Base-by-base conservation (phyloP, 2,329 filamentous ascomycete genomes). In the Grosmannia huntii region DNA sequence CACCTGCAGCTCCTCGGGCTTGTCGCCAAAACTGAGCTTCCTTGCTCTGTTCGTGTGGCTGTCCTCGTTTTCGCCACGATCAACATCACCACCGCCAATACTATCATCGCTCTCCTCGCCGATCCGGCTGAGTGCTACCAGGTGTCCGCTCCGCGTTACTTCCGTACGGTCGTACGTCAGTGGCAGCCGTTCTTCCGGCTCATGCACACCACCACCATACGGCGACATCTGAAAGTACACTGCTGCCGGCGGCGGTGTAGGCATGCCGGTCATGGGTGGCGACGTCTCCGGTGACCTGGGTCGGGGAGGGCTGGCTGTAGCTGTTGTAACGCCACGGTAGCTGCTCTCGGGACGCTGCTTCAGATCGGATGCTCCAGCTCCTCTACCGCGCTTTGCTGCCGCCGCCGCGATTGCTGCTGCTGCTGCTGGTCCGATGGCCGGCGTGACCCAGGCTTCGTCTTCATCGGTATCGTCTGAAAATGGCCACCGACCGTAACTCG, bases 131-230 rank as follows among this genome's bases (percentile, higher is more conserved):
- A 80, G 67, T 2, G 70, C 73, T 1, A 74, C 69, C 59, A 71
- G 69, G 60, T 72, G 10, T 7, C 33, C 75, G 56, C 72, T 71
- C 6, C 72, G 70, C 7, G 71, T 69, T 59, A 76, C 77, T 27
- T 79, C 76, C 25, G 77, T 74, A 33, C 74, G 68, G 59, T 75
- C 73, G 7, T 73, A 68, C 0, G 72, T 72, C 53, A 76, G 65
- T 16, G 75, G 74, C 9, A 71, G 66, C 57, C 70, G 67, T 28
- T 76, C 72, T 2, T 25, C 33, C 4, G 21, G 12, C 7, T 31
- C 55, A 11, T 44, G 36, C 50, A 9, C 27, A 64, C 65, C 53
- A 68, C 27, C 36, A 44, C 64, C 51, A 66, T 61, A 59, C 5
- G 55, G 61, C 21, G 60, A 63, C 48, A 60, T 51, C 25, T 58